phyloP scores from a whole-genome alignment of 257 asterid species.

The Rehmannia glutinosa region DNA sequence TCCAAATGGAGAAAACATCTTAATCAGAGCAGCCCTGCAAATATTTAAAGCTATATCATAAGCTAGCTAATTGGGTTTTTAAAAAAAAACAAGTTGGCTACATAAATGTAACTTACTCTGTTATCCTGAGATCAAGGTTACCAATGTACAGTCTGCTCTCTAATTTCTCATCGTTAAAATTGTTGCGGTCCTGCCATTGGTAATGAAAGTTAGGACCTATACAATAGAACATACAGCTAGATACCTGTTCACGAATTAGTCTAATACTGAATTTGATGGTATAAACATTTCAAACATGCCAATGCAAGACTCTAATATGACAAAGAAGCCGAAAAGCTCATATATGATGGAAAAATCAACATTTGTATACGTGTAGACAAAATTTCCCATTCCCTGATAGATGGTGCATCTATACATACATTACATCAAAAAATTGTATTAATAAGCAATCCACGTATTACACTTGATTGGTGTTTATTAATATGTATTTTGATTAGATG shows the following conservation, averaged over 20 bases:
- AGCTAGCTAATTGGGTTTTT: neutral
- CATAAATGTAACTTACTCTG: constrained; percentile 33
- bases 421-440: neutral
- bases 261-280: neutral
- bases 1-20: constrained; percentile 82
- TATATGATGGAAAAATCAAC: neutral
- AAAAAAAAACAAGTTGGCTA: neutral
- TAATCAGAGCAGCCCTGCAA: constrained; percentile 71
- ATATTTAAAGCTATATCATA: neutral
- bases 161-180: constrained; percentile 40
- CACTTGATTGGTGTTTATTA: neutral
- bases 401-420: neutral
- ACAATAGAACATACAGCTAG: neutral
- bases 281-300: neutral
- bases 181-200: constrained; percentile 42
- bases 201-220: neutral
- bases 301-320: neutral
- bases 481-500: no score
- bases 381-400: no score
- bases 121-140: constrained; percentile 81
- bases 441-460: neutral
- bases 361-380: neutral
- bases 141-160: constrained; percentile 81
- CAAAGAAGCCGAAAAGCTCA: neutral
- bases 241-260: neutral